These are phyloP conservation scores for Syzygium malaccense DNA, from an alignment of 441 rosid species.

Conservation along the genomic window DNA sequence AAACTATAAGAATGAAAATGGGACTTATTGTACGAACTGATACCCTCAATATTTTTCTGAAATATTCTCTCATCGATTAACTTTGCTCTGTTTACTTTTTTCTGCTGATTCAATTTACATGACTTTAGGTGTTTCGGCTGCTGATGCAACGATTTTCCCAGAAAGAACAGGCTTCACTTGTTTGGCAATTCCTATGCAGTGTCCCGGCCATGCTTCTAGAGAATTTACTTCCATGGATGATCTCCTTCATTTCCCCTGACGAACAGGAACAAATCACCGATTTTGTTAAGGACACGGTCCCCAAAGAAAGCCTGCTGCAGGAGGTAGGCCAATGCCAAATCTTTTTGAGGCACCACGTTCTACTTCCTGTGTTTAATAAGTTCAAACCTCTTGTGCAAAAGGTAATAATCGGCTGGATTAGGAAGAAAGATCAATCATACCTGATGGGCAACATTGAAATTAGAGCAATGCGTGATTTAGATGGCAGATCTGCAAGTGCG, in stretches of 20 bases:
- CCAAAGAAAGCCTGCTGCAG: slow-evolving; percentile 38
- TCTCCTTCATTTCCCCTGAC: slow-evolving; percentile 36
- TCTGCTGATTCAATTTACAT: neutral
- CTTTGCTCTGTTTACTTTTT: neutral
- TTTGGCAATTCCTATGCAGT: slow-evolving; percentile 59
- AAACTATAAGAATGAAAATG: neutral
- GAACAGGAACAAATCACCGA: slow-evolving; percentile 28
- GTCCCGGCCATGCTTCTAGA: slow-evolving; percentile 56
- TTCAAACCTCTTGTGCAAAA: slow-evolving; percentile 19
- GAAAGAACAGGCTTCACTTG: slow-evolving; percentile 52
- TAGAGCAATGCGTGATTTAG: slow-evolving; percentile 10
- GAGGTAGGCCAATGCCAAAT: slow-evolving; percentile 35
- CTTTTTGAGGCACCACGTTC: neutral
- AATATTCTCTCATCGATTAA: neutral
- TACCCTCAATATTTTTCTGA: neutral
- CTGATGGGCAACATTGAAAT: slow-evolving; percentile 11
- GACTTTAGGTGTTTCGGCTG: slow-evolving; percentile 54
- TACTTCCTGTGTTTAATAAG: slow-evolving; percentile 14
- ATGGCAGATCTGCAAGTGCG: slow-evolving; percentile 14
- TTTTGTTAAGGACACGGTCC: slow-evolving; percentile 35
- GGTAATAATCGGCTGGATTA: slow-evolving; percentile 62
- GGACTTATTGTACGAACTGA: neutral
- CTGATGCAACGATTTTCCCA: slow-evolving; percentile 44
- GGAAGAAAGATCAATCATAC: slow-evolving; percentile 17
- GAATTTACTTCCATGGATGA: slow-evolving; percentile 61